Percentiles rank a stretch among this genome's conserved stretches.
Conservation (phyloP, 2,329 filamentous ascomycete species). For the Aureobasidium melanogenum region DNA sequence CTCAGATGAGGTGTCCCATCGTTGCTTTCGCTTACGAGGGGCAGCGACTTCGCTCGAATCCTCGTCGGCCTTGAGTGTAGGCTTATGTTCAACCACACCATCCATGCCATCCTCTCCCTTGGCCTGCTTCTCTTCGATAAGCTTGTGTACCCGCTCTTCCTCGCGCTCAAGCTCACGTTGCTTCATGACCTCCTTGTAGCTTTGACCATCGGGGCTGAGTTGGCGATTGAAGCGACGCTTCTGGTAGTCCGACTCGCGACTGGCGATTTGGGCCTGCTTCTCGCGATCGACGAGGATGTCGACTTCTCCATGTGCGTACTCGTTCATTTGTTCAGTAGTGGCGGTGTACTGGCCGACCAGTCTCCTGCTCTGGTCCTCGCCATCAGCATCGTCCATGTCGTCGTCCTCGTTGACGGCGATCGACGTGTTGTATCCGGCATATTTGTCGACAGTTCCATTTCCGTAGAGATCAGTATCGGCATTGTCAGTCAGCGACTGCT, state of each 20-base stretch:
- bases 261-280: conserved; percentile 81
- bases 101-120: conserved; percentile 59
- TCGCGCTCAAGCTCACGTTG: conserved; percentile 84
- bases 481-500: conserved; percentile 81
- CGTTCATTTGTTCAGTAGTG: conserved; percentile 82
- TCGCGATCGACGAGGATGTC: conserved; percentile 81
- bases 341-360: conserved; percentile 95
- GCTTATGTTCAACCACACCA: conserved; percentile 52
- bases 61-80: conserved; percentile 66
- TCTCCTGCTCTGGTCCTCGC: conserved; percentile 58
- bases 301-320: conserved; percentile 84
- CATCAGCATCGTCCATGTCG: conserved; percentile 67
- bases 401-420: conserved; percentile 72
- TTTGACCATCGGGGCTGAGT: conserved; percentile 74
- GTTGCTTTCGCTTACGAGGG: conserved; percentile 74
- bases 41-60: conserved; percentile 49
- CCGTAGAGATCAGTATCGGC: conserved; percentile 88
- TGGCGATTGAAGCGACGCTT: conserved; percentile 86
- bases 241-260: conserved; percentile 95
- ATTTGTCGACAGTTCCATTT: conserved; percentile 63
- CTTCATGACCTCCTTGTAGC: conserved; percentile 86
- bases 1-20: conserved; percentile 61
- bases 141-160: conserved; percentile 73
- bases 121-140: conserved; percentile 76
- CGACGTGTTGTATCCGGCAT: conserved; percentile 81